Evolutionary conservation across 805 yeast species (phyloP).

Genomic region (Candida pseudofarinosa): DNA sequence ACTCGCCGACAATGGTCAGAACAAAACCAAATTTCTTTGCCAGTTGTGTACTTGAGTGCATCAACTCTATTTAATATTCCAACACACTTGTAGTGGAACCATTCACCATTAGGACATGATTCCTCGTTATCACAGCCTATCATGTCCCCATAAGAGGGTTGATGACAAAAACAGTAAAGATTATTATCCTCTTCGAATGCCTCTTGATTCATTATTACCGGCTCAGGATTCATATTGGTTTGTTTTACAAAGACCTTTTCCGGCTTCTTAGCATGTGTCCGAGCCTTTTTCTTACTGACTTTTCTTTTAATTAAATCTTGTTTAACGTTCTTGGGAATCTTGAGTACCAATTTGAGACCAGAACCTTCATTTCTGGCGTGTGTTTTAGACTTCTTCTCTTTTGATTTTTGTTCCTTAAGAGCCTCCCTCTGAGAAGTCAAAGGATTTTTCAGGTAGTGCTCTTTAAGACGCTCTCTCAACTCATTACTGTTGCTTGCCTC

Average conservation of each 20-base stretch:
- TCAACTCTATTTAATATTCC: slow-evolving; percentile 36
- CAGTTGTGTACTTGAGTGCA: slow-evolving; percentile 31
- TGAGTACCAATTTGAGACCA: slow-evolving; percentile 9
- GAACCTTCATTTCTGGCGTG: slow-evolving; percentile 2
- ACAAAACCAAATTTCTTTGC: slow-evolving; percentile 38
- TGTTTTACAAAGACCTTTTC: neutral
- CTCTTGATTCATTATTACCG: slow-evolving; percentile 3
- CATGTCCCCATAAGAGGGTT: slow-evolving; percentile 94
- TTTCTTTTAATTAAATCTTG: neutral
- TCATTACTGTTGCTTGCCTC: slow-evolving; percentile 3
- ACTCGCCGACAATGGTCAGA: slow-evolving; percentile 26
- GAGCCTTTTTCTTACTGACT: slow-evolving; percentile 2
- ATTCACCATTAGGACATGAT: slow-evolving; percentile 40
- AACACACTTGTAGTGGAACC: slow-evolving; percentile 46
- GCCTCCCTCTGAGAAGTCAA: slow-evolving; percentile 37
- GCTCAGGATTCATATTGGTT: neutral
- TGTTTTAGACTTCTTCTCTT: slow-evolving; percentile 3
- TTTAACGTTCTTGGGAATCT: slow-evolving; percentile 4
- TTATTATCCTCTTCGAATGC: slow-evolving; percentile 18
- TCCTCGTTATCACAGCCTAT: slow-evolving; percentile 82
- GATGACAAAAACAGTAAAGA: slow-evolving; percentile 84
- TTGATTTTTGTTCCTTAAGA: slow-evolving; percentile 22
- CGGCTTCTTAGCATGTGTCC: neutral
- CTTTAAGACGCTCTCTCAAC: slow-evolving; percentile 26
- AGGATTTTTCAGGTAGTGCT: slow-evolving; percentile 34